phyloP scores from a whole-genome alignment of 1,284 basidiomycete species.

The Earliella scabrosa region DNA sequence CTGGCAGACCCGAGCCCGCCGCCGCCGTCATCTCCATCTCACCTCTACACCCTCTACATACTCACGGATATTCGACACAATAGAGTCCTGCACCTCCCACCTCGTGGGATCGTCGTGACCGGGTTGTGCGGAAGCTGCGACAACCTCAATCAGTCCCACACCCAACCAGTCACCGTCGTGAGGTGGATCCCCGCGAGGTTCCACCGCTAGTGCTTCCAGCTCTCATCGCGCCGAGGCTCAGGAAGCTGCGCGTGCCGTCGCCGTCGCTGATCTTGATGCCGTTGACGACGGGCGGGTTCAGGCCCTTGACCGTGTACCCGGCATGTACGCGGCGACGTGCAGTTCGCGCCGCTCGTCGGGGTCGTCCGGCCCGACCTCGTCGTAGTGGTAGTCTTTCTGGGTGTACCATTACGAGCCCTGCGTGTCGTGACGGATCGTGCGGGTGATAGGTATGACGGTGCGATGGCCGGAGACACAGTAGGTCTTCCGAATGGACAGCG shows the following conservation, averaged over 20 bases:
- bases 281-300: slow-evolving; percentile 72
- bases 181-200: slow-evolving; percentile 92
- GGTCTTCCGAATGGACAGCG: slow-evolving; percentile 93
- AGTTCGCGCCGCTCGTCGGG: slow-evolving; percentile 34
- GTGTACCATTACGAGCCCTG: slow-evolving; percentile 79
- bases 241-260: slow-evolving; percentile 94
- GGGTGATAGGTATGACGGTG: slow-evolving; percentile 87
- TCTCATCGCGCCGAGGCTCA: slow-evolving; percentile 95
- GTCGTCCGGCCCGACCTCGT: slow-evolving; percentile 59
- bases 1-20: too few species aligned
- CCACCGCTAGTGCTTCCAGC: slow-evolving; percentile 91
- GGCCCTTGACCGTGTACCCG: slow-evolving; percentile 71
- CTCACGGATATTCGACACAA: slow-evolving; percentile 81
- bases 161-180: slow-evolving; percentile 64
- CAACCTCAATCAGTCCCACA: too few species aligned
- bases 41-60: slow-evolving; percentile 62
- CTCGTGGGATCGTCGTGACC: slow-evolving; percentile 75
- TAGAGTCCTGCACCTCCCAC: slow-evolving; percentile 83
- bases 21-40: too few species aligned
- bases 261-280: slow-evolving; percentile 93
- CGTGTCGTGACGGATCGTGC: neutral
- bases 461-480: slow-evolving; percentile 96
- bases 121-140: slow-evolving; percentile 93
- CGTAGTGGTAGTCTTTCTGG: slow-evolving; percentile 59
- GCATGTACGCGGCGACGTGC: slow-evolving; percentile 56